Evolutionary conservation across 2,329 filamentous ascomycete genomes (phyloP).

Genomic region (Epichloe festucae): DNA sequence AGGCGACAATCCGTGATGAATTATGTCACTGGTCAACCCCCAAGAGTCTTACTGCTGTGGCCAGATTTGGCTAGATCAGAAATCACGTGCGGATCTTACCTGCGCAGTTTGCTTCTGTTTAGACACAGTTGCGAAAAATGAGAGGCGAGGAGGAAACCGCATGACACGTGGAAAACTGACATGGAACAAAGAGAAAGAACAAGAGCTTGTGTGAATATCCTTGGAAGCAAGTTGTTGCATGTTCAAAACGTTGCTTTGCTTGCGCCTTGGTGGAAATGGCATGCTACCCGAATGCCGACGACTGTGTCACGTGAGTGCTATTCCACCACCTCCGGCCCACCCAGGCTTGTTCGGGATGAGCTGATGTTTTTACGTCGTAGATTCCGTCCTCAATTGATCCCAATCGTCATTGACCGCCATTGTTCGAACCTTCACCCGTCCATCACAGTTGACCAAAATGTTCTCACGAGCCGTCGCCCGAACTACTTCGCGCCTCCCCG

Average conservation of each 20-base stretch:
- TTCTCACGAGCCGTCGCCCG: conserved; percentile 50
- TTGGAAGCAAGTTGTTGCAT: no score
- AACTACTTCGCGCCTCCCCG: conserved; percentile 47
- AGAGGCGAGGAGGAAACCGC: neutral
- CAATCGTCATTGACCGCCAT: neutral
- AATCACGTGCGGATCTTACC: neutral
- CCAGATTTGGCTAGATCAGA: neutral
- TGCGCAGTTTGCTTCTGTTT: neutral
- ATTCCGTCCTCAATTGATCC: conserved; percentile 12
- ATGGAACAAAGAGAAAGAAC: no score
- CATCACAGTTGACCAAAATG: conserved; percentile 31
- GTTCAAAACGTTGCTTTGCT: no score
- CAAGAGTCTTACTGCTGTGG: neutral
- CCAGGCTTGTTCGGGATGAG: neutral
- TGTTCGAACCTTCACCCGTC: neutral
- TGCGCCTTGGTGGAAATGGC: no score
- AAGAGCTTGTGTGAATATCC: no score
- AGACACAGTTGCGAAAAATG: neutral
- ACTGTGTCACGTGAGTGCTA: neutral
- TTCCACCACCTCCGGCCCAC: neutral
- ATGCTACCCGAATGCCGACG: neutral
- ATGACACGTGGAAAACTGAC: no score
- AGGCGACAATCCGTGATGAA: neutral
- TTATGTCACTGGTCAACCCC: neutral
- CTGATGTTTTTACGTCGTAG: neutral